Evolutionary conservation across 1,284 basidiomycete genomes (phyloP).

Genomic region (Leccinum subrobustum): DNA sequence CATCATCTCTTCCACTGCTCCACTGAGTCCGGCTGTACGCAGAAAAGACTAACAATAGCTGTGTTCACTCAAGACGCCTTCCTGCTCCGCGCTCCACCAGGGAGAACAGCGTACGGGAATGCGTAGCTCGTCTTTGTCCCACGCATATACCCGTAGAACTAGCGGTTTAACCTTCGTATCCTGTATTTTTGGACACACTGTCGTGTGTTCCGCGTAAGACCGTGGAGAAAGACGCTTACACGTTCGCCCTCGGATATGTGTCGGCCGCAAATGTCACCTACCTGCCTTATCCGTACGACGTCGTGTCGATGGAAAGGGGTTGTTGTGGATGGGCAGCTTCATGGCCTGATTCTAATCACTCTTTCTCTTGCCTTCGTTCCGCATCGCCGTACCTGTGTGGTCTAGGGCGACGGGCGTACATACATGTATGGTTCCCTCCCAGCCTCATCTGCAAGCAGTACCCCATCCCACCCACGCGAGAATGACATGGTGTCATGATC

Average conservation of each 20-base stretch:
- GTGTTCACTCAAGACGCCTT: slow-evolving; percentile 14
- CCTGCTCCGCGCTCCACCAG: slow-evolving; percentile 13
- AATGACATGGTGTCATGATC: slow-evolving; percentile 12
- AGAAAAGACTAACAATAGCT: slow-evolving; percentile 21
- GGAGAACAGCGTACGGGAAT: slow-evolving; percentile 11
- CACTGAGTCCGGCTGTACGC: slow-evolving; percentile 1
- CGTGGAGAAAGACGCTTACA: slow-evolving; percentile 6
- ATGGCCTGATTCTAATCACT: slow-evolving; percentile 11
- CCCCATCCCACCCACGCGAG: slow-evolving; percentile 10
- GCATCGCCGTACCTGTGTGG: slow-evolving; percentile 7
- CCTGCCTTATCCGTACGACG: slow-evolving; percentile 17
- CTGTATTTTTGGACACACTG: not conserved
- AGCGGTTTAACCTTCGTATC: not conserved
- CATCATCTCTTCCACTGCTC: not conserved
- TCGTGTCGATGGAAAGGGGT: slow-evolving; percentile 21
- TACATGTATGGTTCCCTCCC: not conserved
- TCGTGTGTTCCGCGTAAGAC: slow-evolving; percentile 11
- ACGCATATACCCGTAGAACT: not conserved
- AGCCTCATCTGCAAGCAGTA: not conserved
- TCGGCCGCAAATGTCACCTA: not conserved
- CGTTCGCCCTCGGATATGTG: slow-evolving; percentile 6
- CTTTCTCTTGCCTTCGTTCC: slow-evolving; percentile 8
- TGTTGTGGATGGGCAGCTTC: slow-evolving; percentile 17
- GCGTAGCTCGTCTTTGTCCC: not conserved
- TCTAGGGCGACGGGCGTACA: slow-evolving; percentile 14